A percentile compares a stretch with the other conserved stretches of the same genome.
phyloP scores from a whole-genome alignment of 2,329 filamentous ascomycete genomes.

The Trichophyton schoenleinii region DNA sequence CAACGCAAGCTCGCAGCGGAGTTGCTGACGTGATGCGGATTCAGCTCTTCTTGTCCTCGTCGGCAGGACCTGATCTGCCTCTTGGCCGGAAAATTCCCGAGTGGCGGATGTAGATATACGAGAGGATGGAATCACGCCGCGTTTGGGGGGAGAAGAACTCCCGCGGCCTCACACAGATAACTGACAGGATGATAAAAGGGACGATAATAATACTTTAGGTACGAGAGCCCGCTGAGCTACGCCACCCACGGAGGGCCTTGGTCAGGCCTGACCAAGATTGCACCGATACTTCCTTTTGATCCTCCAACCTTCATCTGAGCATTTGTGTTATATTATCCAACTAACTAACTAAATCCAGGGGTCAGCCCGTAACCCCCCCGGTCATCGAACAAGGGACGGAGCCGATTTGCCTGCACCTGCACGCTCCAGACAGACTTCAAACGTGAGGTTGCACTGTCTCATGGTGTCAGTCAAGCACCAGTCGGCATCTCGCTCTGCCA shows the following conservation, averaged over 20 bases:
- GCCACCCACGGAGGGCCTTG: background rate
- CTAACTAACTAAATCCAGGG: background rate
- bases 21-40: background rate
- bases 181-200: background rate
- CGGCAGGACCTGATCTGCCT: background rate
- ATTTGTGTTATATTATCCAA: background rate
- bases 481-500: background rate
- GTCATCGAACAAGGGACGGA: background rate
- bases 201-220: background rate
- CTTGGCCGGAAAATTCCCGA: background rate
- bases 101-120: background rate
- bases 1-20: too few relatives aligned
- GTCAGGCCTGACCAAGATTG: background rate
- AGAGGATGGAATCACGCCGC: background rate
- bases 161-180: too few relatives aligned
- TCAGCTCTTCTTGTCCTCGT: background rate
- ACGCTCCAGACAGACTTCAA: background rate
- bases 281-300: background rate
- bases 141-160: too few relatives aligned
- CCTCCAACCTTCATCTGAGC: background rate
- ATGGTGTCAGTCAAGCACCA: background rate
- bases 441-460: background rate
- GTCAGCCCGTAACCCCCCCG: background rate
- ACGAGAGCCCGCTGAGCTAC: background rate
- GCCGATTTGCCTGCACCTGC: background rate